Conservation (phyloP, 805 yeast genomes). For the Metschnikowia gelsemii region DNA sequence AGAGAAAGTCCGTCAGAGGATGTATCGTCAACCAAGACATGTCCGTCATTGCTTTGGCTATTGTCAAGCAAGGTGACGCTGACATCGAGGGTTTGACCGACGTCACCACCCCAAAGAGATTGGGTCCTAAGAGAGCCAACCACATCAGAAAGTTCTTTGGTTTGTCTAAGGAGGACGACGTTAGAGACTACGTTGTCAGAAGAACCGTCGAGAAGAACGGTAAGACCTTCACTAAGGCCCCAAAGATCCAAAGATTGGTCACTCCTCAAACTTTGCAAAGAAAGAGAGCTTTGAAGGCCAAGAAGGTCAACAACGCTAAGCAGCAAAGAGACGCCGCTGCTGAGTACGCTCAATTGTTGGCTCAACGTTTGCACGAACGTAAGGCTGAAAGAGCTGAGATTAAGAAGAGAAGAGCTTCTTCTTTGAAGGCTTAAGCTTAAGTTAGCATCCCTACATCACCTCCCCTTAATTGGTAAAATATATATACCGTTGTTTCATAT, state of each 20-base stretch:
- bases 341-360: slow-evolving; percentile 98
- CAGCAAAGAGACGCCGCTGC: slow-evolving; percentile 99
- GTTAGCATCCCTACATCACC: slow-evolving; percentile 17
- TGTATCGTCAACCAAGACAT: slow-evolving; percentile 97
- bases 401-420: slow-evolving; percentile 99
- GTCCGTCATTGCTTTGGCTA: slow-evolving; percentile 89
- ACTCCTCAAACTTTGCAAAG: slow-evolving; percentile 99
- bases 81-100: slow-evolving; percentile 97
- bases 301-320: slow-evolving; percentile 95
- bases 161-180: slow-evolving; percentile 91
- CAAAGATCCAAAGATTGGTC: slow-evolving; percentile 98
- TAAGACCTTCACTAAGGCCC: slow-evolving; percentile 99
- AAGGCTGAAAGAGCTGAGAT: slow-evolving; percentile 98
- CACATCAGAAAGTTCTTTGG: slow-evolving; percentile 99
- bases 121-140: slow-evolving; percentile 99
- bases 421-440: slow-evolving; percentile 91
- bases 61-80: slow-evolving; percentile 95
- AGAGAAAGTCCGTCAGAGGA: slow-evolving; percentile 99
- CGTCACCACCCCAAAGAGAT: slow-evolving; percentile 93
- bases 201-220: slow-evolving; percentile 98
- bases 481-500: slow-evolving; percentile 19
- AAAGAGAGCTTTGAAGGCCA: slow-evolving; percentile 94
- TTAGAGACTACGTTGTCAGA: slow-evolving; percentile 83
- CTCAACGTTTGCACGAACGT: slow-evolving; percentile 97
- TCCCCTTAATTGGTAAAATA: slow-evolving; percentile 22